A percentile compares a stretch with the other conserved stretches of the same genome.
Conservation (phyloP, 2,329 filamentous ascomycete genomes). For the Alternaria incomplexa region DNA sequence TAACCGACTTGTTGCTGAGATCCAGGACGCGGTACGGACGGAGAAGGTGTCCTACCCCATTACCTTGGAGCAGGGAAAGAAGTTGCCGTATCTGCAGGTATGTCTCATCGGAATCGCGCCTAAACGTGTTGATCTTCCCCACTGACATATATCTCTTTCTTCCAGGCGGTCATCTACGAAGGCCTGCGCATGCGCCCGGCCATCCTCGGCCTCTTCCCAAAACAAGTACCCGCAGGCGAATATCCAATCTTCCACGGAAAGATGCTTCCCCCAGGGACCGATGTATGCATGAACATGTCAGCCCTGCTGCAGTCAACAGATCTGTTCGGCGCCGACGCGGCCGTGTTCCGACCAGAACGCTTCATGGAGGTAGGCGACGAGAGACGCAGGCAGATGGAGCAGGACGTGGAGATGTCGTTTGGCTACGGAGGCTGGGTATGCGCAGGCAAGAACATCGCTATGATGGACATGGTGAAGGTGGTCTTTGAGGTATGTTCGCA, state of each 20-base stretch:
- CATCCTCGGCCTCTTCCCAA: neutral
- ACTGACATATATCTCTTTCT: neutral
- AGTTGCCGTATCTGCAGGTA: slow-evolving; percentile 21
- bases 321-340: neutral
- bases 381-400: neutral
- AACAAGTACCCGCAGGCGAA: slow-evolving; percentile 5
- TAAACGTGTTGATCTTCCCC: neutral
- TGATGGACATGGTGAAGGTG: neutral
- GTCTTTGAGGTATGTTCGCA: neutral
- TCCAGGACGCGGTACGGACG: neutral
- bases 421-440: slow-evolving; percentile 2
- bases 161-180: slow-evolving; percentile 17
- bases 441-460: slow-evolving; percentile 1
- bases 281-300: neutral
- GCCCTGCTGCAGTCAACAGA: neutral
- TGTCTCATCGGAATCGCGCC: neutral
- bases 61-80: slow-evolving; percentile 3
- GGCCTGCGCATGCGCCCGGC: slow-evolving; percentile 39
- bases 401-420: neutral
- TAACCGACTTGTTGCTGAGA: slow-evolving; percentile 8
- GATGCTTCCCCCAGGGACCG: neutral
- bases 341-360: neutral
- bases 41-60: slow-evolving; percentile 11
- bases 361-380: neutral
- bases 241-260: neutral